phyloP scores from a whole-genome alignment of 1,284 basidiomycete genomes.

The Melampsora abietis-canadensis region DNA sequence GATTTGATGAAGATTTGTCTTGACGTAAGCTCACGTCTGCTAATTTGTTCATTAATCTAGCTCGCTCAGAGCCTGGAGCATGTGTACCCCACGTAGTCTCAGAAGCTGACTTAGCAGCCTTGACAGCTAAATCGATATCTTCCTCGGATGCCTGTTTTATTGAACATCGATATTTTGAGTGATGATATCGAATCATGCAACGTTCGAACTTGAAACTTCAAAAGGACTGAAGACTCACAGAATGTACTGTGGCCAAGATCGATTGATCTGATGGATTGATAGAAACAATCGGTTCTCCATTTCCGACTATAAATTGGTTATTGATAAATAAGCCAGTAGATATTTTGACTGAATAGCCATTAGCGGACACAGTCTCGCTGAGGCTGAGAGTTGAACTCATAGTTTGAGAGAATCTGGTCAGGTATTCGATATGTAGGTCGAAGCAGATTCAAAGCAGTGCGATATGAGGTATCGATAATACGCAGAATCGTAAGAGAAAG shows the following conservation, averaged over 20 bases:
- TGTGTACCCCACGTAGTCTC: conserved; percentile 45
- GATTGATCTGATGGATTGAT: conserved; percentile 44
- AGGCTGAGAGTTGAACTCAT: conserved; percentile 10
- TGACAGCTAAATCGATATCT: conserved; percentile 45
- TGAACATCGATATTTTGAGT: conserved; percentile 29
- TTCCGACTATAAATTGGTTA: conserved; percentile 44
- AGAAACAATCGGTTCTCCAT: conserved; percentile 43
- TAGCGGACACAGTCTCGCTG: conserved; percentile 19
- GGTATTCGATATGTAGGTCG: too few relatives aligned
- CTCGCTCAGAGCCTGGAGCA: conserved; percentile 38
- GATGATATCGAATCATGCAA: not conserved
- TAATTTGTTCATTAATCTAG: conserved; percentile 43
- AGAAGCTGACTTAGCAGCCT: conserved; percentile 43
- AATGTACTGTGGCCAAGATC: conserved; percentile 28
- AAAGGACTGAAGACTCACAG: conserved; percentile 16
- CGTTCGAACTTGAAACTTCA: too few relatives aligned
- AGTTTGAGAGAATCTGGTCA: too few relatives aligned
- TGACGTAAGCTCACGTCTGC: conserved; percentile 28
- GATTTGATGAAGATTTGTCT: not conserved
- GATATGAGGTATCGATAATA: too few relatives aligned
- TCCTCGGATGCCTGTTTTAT: conserved; percentile 31
- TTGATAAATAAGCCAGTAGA: conserved; percentile 46
- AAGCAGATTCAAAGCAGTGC: too few relatives aligned
- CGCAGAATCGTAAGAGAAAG: too few relatives aligned
- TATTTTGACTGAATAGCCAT: conserved; percentile 23